phyloP scores from a whole-genome alignment of 2,329 filamentous ascomycete species.

The Metarhizium rileyi region DNA sequence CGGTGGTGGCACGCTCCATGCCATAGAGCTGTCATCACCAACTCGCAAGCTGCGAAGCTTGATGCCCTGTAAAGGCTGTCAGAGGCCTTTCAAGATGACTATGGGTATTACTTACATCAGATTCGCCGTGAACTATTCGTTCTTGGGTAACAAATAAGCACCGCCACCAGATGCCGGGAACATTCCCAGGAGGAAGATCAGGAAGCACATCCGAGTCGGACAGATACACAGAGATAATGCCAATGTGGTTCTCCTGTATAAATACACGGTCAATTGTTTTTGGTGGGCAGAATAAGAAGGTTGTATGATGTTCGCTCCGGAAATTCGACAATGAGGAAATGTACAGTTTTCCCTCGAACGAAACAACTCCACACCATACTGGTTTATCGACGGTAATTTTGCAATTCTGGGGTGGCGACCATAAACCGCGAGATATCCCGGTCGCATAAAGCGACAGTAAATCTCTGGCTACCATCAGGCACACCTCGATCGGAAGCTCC shows the following conservation, averaged over 20 bases:
- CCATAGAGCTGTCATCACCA: not conserved
- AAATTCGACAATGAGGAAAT: not conserved
- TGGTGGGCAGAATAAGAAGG: not conserved
- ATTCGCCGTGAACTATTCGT: not conserved
- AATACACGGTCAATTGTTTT: not conserved
- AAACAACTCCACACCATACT: not conserved
- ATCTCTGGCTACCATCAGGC: not conserved
- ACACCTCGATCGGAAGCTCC: not conserved
- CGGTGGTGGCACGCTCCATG: not conserved
- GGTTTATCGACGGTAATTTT: not conserved
- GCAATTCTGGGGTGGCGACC: not conserved
- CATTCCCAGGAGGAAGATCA: not conserved
- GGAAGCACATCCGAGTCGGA: not conserved
- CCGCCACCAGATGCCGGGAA: not conserved
- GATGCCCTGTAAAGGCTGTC: not conserved
- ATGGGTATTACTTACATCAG: not conserved
- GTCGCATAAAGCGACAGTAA: not conserved
- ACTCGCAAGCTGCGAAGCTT: not conserved
- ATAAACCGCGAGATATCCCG: not conserved
- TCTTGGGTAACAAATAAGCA: not conserved
- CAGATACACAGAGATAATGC: not conserved
- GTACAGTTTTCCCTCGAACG: not conserved
- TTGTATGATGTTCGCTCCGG: not conserved
- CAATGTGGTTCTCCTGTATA: slow-evolving; percentile 1
- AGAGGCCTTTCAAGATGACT: not conserved